These are phyloP conservation scores for Yamadazyma diddensiae DNA, from an alignment of 1,139 yeast species.

Conservation along the genomic window DNA sequence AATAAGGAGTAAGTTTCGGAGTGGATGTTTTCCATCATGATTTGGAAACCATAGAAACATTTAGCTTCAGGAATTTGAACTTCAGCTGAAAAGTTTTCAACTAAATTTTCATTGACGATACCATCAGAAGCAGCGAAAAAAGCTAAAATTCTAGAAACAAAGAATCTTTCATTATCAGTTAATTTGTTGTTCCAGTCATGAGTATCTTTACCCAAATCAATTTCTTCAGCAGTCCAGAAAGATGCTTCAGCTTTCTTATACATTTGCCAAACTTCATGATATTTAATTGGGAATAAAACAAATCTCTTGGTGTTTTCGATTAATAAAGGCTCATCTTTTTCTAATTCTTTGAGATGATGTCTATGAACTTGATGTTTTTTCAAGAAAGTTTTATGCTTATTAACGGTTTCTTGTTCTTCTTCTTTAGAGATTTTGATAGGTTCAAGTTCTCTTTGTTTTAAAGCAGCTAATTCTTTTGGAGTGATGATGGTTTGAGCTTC, in stretches of 20 bases:
- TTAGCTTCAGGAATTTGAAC: constrained; percentile 98
- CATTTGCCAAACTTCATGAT: constrained; percentile 98
- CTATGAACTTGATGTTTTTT: constrained; percentile 64
- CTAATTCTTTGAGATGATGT: constrained; percentile 66
- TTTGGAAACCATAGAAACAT: constrained; percentile 98
- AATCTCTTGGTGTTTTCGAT: constrained; percentile 85
- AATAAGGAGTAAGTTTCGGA: constrained; percentile 94
- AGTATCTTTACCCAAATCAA: constrained; percentile 87
- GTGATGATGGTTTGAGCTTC: constrained; percentile 26
- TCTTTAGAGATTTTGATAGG: constrained; percentile 17
- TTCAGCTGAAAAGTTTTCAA: constrained; percentile 95
- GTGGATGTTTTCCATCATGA: constrained; percentile 99
- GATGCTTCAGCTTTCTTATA: constrained; percentile 99
- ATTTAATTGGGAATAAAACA: constrained; percentile 94
- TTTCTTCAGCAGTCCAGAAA: constrained; percentile 99
- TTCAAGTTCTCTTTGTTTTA: constrained; percentile 11
- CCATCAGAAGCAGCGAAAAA: constrained; percentile 98
- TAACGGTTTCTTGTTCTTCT: constrained; percentile 14
- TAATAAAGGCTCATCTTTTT: constrained; percentile 87
- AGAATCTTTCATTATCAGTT: constrained; percentile 86
- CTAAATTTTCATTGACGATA: constrained; percentile 94
- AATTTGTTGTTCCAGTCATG: constrained; percentile 86
- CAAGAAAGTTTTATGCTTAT: constrained; percentile 52
- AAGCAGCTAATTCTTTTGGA: constrained; percentile 20
- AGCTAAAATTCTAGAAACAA: constrained; percentile 90